phyloP scores from a whole-genome alignment of 2,329 filamentous ascomycete species.

The Penicillium hordei region DNA sequence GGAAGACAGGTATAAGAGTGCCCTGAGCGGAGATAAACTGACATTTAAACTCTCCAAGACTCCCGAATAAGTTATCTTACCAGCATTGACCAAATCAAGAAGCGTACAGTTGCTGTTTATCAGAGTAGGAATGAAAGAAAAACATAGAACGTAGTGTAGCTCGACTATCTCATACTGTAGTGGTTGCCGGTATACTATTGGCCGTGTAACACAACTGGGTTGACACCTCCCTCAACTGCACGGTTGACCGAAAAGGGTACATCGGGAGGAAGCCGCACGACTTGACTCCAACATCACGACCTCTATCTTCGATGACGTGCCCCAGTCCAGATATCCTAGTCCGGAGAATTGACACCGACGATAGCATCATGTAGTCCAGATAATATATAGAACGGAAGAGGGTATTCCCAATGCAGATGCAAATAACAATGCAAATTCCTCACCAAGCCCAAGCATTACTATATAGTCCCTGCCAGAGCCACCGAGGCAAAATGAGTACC shows the following conservation, averaged over 20 bases:
- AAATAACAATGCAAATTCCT: background rate
- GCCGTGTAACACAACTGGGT: constrained; percentile 49
- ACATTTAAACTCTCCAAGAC: background rate
- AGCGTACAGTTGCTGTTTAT: constrained; percentile 17
- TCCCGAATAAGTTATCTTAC: constrained; percentile 4
- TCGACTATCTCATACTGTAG: constrained; percentile 50
- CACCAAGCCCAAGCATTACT: constrained; percentile 12
- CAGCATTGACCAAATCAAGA: constrained; percentile 14
- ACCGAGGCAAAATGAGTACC: constrained; percentile 41
- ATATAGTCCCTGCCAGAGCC: constrained; percentile 26
- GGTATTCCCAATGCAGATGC: background rate
- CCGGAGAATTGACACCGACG: constrained; percentile 18
- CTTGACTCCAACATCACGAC: constrained; percentile 17
- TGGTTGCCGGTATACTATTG: constrained; percentile 46
- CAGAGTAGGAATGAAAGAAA: constrained; percentile 40
- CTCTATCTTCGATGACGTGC: constrained; percentile 41
- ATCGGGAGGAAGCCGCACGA: constrained; percentile 28
- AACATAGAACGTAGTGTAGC: constrained; percentile 44
- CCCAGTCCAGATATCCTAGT: constrained; percentile 41
- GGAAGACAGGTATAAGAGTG: constrained; percentile 48
- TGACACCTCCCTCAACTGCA: constrained; percentile 45
- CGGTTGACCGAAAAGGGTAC: constrained; percentile 41
- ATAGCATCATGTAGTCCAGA: too few relatives aligned
- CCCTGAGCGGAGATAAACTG: constrained; percentile 20
- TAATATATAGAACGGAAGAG: background rate